phyloP scores from a whole-genome alignment of 805 yeast species.

The Kuraishia borneana region DNA sequence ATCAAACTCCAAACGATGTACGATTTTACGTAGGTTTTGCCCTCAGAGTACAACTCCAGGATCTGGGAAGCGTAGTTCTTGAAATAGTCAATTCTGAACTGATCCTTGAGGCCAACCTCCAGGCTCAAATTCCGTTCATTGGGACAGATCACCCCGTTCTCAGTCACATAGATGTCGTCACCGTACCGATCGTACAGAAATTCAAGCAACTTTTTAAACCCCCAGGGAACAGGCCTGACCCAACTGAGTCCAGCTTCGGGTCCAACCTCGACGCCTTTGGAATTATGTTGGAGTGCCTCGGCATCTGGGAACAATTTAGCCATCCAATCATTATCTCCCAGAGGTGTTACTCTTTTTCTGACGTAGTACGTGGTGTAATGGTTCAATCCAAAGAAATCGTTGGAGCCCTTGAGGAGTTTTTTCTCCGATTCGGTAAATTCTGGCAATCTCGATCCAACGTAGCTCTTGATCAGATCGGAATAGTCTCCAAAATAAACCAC shows the following conservation, averaged over 20 bases:
- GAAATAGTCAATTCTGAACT: constrained; percentile 2
- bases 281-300: not conserved
- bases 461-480: not conserved
- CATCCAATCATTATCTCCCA: not conserved
- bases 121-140: not conserved
- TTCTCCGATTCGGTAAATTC: constrained; percentile 1
- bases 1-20: constrained; percentile 1
- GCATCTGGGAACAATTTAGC: constrained; percentile 1
- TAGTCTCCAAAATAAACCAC: constrained; percentile 1
- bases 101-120: not conserved
- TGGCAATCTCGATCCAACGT: constrained; percentile 1
- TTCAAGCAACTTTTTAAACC: constrained; percentile 1
- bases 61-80: not conserved
- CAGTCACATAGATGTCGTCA: constrained; percentile 2
- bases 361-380: constrained; percentile 2
- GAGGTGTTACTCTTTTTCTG: not conserved
- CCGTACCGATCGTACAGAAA: not conserved
- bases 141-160: constrained; percentile 2
- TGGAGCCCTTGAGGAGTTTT: not conserved
- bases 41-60: not conserved
- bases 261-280: constrained; percentile 1
- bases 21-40: not conserved
- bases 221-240: constrained; percentile 3
- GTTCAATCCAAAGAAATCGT: constrained; percentile 2
- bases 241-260: constrained; percentile 2